Evolutionary conservation across 352 stramenopile genomes (phyloP).

Genomic region (Paralagenidium karlingii): DNA sequence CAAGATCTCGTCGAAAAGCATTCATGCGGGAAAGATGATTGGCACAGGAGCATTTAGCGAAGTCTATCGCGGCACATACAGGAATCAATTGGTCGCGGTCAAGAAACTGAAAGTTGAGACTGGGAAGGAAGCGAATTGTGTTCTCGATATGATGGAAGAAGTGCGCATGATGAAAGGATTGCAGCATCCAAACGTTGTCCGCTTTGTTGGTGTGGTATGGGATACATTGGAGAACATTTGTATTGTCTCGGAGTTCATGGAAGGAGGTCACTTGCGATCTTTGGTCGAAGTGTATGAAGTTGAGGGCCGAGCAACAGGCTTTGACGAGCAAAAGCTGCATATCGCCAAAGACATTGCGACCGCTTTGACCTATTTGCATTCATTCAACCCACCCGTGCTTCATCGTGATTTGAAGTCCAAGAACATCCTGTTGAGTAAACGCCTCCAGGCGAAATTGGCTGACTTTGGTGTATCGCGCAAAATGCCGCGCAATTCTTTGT

Average conservation of each 20-base stretch:
- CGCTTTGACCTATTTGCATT: conserved; percentile 85
- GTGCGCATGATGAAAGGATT: too few relatives aligned
- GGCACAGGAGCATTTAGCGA: conserved; percentile 8
- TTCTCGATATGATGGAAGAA: too few relatives aligned
- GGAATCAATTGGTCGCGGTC: conserved; percentile 5
- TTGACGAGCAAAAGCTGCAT: conserved; percentile 25
- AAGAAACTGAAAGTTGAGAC: conserved; percentile 9
- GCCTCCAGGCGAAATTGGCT: conserved; percentile 84
- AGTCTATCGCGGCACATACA: conserved; percentile 9
- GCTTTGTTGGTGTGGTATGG: conserved; percentile 48
- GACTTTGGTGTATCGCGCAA: conserved; percentile 85
- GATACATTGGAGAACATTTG: conserved; percentile 29
- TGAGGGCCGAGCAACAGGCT: conserved; percentile 14
- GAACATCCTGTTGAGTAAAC: conserved; percentile 75
- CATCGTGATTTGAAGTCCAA: conserved; percentile 85
- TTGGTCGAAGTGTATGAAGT: conserved; percentile 89
- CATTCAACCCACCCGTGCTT: conserved; percentile 75
- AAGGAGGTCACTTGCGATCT: conserved; percentile 42
- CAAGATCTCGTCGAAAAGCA: too few relatives aligned
- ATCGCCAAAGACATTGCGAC: conserved; percentile 65
- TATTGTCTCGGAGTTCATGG: conserved; percentile 53
- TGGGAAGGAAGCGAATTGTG: too few relatives aligned
- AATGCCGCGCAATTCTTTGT: conserved; percentile 83
- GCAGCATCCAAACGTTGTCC: conserved; percentile 53
- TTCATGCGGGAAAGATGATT: too few relatives aligned